Evolutionary conservation across 192 early-diverging fungal species (phyloP).

Genomic region (Rhizoclosmatium globosum): DNA sequence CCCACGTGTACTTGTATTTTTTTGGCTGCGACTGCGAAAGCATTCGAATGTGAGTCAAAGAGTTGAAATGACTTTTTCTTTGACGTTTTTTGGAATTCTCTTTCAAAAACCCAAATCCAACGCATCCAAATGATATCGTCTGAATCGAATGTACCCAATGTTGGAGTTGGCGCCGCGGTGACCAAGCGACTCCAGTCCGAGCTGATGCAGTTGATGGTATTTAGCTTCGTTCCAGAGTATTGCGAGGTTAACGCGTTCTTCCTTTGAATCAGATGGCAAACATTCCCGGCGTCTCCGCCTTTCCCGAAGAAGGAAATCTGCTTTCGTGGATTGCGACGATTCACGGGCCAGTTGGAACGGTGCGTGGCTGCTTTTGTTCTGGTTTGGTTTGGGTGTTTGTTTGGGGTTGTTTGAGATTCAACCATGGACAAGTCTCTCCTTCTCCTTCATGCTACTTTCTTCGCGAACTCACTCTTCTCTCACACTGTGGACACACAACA

Average conservation of each 20-base stretch:
- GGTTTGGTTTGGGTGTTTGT: too few species aligned
- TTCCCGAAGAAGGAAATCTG: slow-evolving; percentile 71
- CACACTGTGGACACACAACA: too few species aligned
- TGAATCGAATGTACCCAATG: neutral
- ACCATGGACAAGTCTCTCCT: too few species aligned
- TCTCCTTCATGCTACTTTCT: too few species aligned
- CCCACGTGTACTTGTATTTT: slow-evolving; percentile 39
- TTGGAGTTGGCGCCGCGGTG: slow-evolving; percentile 13
- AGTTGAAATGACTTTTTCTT: neutral
- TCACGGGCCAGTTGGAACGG: slow-evolving; percentile 51
- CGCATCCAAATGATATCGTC: slow-evolving; percentile 20
- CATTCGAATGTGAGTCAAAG: neutral
- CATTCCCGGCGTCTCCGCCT: slow-evolving; percentile 70
- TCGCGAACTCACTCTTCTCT: too few species aligned
- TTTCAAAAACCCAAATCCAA: neutral
- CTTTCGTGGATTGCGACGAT: slow-evolving; percentile 61
- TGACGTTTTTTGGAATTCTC: neutral
- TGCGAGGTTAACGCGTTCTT: too few species aligned
- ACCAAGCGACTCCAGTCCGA: slow-evolving; percentile 44
- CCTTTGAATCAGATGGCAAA: slow-evolving; percentile 56
- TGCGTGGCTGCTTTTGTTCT: neutral
- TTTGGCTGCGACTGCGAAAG: neutral
- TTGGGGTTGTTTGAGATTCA: too few species aligned
- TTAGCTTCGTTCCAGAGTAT: neutral
- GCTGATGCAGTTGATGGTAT: slow-evolving; percentile 46